A percentile compares a stretch with the other conserved stretches of the same genome.
phyloP scores from a whole-genome alignment of 805 yeast species.

The Maudiozyma saulgeensis region DNA sequence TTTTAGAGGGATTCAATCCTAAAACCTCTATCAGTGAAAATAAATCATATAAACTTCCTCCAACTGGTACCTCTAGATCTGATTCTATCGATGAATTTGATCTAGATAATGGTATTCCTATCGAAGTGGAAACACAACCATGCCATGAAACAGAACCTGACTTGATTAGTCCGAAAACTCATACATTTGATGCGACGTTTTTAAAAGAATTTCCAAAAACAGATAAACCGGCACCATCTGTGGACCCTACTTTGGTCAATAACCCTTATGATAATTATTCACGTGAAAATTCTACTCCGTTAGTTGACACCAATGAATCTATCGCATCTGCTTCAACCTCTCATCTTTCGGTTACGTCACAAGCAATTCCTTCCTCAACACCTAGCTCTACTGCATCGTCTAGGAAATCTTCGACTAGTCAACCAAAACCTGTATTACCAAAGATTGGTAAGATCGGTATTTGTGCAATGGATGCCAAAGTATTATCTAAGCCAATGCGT shows the following conservation, averaged over 20 bases:
- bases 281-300: not conserved
- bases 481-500: conserved; percentile 89
- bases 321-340: not conserved
- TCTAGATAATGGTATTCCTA: conserved; percentile 15
- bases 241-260: too few species aligned
- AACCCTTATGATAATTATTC: not conserved
- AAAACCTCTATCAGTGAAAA: conserved; percentile 51
- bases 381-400: conserved; percentile 22
- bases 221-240: not conserved
- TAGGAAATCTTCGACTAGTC: conserved; percentile 21
- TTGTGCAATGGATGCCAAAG: conserved; percentile 98
- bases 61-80: conserved; percentile 19
- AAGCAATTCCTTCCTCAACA: conserved; percentile 4
- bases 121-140: not conserved
- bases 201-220: not conserved
- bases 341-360: not conserved
- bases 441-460: conserved; percentile 91
- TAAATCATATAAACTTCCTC: conserved; percentile 29
- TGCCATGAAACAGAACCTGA: not conserved
- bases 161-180: not conserved
- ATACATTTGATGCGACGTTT: not conserved
- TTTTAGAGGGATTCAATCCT: conserved; percentile 63
- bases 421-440: conserved; percentile 38
- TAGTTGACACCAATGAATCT: not conserved
- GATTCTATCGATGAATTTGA: conserved; percentile 20